Evolutionary conservation across 352 stramenopile genomes (phyloP).

Genomic region (Phytophthora rubi): DNA sequence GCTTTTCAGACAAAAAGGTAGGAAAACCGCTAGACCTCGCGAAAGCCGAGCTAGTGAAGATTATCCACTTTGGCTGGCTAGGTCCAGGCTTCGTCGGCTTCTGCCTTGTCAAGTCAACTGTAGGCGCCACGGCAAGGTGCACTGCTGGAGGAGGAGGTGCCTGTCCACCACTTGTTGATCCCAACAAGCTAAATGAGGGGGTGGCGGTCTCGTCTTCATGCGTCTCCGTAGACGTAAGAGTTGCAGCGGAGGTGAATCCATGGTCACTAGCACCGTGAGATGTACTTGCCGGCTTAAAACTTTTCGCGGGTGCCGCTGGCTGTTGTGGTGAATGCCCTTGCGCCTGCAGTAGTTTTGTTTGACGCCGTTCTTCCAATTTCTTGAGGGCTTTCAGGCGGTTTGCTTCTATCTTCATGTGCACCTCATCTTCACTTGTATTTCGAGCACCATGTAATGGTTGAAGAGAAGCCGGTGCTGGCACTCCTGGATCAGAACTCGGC

Average conservation of each 20-base stretch:
- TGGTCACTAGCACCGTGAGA: not conserved
- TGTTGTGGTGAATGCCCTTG: constrained; percentile 4
- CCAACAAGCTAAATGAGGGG: constrained; percentile 29
- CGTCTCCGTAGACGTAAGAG: constrained; percentile 8
- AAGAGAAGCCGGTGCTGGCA: not conserved
- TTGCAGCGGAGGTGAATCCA: constrained; percentile 11
- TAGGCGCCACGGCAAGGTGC: constrained; percentile 2
- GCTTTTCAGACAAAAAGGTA: constrained; percentile 26
- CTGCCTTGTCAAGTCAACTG: constrained; percentile 25
- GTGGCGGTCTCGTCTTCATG: constrained; percentile 6
- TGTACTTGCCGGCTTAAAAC: not conserved
- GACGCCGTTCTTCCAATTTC: constrained; percentile 56
- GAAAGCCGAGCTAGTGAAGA: constrained; percentile 46
- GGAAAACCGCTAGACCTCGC: constrained; percentile 35
- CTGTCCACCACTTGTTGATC: not conserved
- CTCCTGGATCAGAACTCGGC: not conserved
- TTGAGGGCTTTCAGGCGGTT: constrained; percentile 68
- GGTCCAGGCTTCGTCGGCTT: constrained; percentile 6
- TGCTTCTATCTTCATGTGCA: constrained; percentile 68
- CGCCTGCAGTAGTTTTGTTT: constrained; percentile 27
- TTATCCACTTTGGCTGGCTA: constrained; percentile 20
- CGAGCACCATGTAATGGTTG: not conserved
- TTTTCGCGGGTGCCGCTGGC: not conserved
- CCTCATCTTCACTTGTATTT: constrained; percentile 12
- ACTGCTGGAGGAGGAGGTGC: constrained; percentile 1